Percentiles rank a stretch among this genome's conserved stretches.
These are phyloP conservation scores for Botryotinia convoluta DNA, from an alignment of 2,329 filamentous ascomycete species.

Conservation along the genomic window DNA sequence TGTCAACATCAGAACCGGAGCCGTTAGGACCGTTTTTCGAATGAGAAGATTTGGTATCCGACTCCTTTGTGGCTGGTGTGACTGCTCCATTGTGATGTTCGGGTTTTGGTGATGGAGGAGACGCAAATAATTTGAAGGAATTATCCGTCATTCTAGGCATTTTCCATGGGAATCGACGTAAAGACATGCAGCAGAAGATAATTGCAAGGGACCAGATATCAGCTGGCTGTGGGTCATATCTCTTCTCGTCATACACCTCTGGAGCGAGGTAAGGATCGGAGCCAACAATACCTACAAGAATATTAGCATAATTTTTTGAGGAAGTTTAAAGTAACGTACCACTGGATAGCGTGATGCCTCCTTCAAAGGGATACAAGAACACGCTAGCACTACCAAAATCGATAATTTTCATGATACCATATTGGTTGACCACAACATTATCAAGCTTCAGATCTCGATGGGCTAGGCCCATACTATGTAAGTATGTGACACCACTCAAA, in stretches of 20 bases:
- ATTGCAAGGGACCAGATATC: conserved; percentile 99
- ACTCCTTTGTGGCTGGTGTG: conserved; percentile 20
- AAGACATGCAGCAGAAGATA: conserved; percentile 98
- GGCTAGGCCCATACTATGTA: conserved; percentile 91
- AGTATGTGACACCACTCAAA: conserved; percentile 86
- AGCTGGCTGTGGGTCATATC: conserved; percentile 89
- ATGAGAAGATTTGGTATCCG: conserved; percentile 5
- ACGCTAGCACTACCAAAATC: conserved; percentile 98
- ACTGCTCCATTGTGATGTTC: conserved; percentile 31
- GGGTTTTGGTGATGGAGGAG: conserved; percentile 73
- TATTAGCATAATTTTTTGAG: conserved; percentile 16
- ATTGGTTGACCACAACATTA: conserved; percentile 95
- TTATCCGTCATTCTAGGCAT: conserved; percentile 88
- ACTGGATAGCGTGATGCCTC: conserved; percentile 74
- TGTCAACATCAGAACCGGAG: neutral
- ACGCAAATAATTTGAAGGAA: conserved; percentile 89
- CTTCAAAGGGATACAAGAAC: conserved; percentile 96
- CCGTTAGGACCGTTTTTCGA: neutral
- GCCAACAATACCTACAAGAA: conserved; percentile 63
- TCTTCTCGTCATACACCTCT: conserved; percentile 90
- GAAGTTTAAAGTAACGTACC: conserved; percentile 54
- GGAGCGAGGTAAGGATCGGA: conserved; percentile 95
- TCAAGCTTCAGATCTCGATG: conserved; percentile 95
- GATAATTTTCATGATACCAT: conserved; percentile 98
- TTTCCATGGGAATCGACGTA: conserved; percentile 96